These are phyloP conservation scores for Puccinia hordei DNA, from an alignment of 1,284 basidiomycete genomes.

Conservation along the genomic window DNA sequence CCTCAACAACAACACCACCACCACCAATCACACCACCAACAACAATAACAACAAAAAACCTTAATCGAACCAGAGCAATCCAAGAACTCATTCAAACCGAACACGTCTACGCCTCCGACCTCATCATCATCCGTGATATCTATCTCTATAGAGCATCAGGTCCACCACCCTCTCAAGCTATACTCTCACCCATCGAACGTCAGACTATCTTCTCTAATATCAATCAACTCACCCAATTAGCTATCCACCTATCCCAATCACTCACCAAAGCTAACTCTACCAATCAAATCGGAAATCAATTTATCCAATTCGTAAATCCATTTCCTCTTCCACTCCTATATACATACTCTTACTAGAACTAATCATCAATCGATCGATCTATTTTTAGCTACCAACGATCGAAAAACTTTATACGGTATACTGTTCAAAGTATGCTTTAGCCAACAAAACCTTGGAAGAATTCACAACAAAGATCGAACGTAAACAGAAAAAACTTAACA, in stretches of 20 bases:
- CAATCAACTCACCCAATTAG: neutral
- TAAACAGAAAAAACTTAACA: conserved; percentile 22
- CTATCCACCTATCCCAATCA: neutral
- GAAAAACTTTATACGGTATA: conserved; percentile 27
- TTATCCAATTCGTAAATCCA: conserved; percentile 33
- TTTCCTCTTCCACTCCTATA: neutral
- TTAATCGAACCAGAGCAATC: conserved; percentile 18
- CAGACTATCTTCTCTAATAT: conserved; percentile 37
- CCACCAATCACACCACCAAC: neutral
- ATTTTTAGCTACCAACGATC: conserved; percentile 30
- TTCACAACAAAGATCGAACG: neutral
- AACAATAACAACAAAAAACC: neutral
- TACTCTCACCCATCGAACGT: conserved; percentile 5
- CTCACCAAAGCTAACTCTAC: neutral
- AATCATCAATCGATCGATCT: neutral
- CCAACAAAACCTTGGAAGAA: conserved; percentile 19
- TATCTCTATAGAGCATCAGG: conserved; percentile 23
- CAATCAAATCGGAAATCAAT: conserved; percentile 21
- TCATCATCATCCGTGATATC: conserved; percentile 30
- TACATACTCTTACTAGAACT: neutral
- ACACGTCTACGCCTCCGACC: conserved; percentile 25
- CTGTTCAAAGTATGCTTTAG: conserved; percentile 37
- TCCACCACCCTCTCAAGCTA: neutral
- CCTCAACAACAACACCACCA: neutral
- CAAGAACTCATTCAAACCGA: conserved; percentile 36